Evolutionary conservation across 1,139 yeast species (phyloP), one percentile per base, ranked within the genome.

Genomic region (Yamadazyma diospyri): DNA sequence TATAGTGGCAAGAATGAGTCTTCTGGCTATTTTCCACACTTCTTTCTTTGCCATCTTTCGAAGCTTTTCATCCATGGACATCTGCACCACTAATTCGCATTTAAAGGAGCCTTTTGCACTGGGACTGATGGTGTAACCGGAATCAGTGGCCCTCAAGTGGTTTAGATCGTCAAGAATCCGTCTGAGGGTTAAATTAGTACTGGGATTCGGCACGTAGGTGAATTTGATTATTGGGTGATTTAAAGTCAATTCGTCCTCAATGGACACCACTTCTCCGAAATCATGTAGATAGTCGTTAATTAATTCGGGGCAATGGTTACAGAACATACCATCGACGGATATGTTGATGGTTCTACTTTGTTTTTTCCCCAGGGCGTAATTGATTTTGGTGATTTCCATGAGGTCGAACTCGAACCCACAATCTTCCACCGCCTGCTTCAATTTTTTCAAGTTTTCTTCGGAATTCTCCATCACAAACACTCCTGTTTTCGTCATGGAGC

Each of bases 261-360:
- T 64, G 4, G 74, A 66, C n/a, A 75, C 59, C 0, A 80, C 75
- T 30, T 72, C 73, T 34, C 86, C 88, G 47, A 67, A 76, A 8
- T 66, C 61, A 3, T 58, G 47, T 32, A 83, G 58, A 29, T 72
- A 72, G 2, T 64, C 57, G 45, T 69, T 69, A 25, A 83, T 66
- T 2, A 68, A 51, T 19, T 69, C 72, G 1, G 92, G 92, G 48
- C 92, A 83, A 48, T 78, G 76, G 13, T 64, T 70, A 57, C 92
- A 83, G 49, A 58, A 77, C 86, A 83, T 81, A 1, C 89, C 89
- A 4, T 64, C 66, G n/a, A 83, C 66, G 25, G 64, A 64, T 34
- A 81, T 57, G 41, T 73, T 73, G 30, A 81, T 72, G 0, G 78
- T 64, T 44, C 92, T 65, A 5, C 79, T 62, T 32, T 56, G 63